A percentile compares a stretch with the other conserved stretches of the same genome.
Conservation (phyloP, 2,329 filamentous ascomycete genomes). For the Ambrosiella beaveri region DNA sequence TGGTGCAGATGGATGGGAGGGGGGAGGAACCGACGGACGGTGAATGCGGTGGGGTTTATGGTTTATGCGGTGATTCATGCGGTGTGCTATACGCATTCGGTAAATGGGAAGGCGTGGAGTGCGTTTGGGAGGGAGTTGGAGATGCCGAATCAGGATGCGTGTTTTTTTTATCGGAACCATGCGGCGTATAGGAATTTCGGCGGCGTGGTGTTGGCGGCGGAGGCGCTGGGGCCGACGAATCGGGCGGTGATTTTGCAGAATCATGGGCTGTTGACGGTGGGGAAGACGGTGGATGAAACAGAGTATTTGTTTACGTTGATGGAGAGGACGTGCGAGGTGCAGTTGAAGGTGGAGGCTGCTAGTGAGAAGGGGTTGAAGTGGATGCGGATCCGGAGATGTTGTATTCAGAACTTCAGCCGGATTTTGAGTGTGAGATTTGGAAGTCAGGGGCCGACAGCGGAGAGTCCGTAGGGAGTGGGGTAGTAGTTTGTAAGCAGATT, state of each 20-base stretch:
- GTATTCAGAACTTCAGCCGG: slow-evolving; percentile 21
- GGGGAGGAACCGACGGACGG: slow-evolving; percentile 34
- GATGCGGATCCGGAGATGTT: slow-evolving; percentile 19
- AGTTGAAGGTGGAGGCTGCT: slow-evolving; percentile 20
- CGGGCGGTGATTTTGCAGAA: slow-evolving; percentile 43
- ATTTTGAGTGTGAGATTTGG: slow-evolving; percentile 21
- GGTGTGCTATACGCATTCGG: slow-evolving; percentile 43
- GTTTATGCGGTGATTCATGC: slow-evolving; percentile 46
- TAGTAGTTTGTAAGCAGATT: too few relatives aligned
- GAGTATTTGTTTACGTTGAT: slow-evolving; percentile 40
- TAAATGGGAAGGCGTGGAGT: slow-evolving; percentile 43
- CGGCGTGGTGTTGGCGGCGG: slow-evolving; percentile 41
- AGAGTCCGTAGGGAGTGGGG: not conserved
- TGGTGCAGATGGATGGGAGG: slow-evolving; percentile 42
- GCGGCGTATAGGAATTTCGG: slow-evolving; percentile 44
- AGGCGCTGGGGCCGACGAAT: slow-evolving; percentile 33
- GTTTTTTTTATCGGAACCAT: slow-evolving; percentile 39
- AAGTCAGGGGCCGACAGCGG: slow-evolving; percentile 14
- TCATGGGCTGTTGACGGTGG: slow-evolving; percentile 47
- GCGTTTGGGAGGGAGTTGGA: slow-evolving; percentile 39
- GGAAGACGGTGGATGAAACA: slow-evolving; percentile 48
- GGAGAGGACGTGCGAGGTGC: slow-evolving; percentile 21
- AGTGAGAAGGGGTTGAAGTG: slow-evolving; percentile 14
- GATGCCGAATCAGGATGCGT: slow-evolving; percentile 44
- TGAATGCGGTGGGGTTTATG: slow-evolving; percentile 46